Conservation (phyloP, 164 flowering plant genomes). For the Litsea cubeba region DNA sequence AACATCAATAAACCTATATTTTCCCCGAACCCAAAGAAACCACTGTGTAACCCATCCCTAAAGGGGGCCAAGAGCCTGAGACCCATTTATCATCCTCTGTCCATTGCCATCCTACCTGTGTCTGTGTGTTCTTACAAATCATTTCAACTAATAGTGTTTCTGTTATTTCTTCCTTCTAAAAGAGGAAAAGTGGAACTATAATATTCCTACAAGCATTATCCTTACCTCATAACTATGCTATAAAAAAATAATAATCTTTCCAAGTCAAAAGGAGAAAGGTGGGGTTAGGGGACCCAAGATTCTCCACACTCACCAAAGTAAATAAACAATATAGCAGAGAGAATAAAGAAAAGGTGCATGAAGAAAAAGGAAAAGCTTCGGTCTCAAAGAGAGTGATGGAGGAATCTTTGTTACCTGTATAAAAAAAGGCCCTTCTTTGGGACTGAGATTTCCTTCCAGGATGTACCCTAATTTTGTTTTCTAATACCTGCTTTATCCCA, state of each 20-base stretch:
- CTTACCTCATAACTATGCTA: background rate
- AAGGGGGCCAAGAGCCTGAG: too few relatives aligned
- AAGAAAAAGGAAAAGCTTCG: background rate
- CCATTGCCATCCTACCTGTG: too few relatives aligned
- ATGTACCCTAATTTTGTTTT: background rate
- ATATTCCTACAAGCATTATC: background rate
- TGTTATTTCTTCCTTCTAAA: background rate
- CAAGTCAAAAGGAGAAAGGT: slow-evolving; percentile 10
- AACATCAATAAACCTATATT: too few relatives aligned
- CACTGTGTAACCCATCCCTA: too few relatives aligned
- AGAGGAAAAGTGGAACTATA: background rate
- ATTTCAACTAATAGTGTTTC: background rate
- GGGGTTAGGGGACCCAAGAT: slow-evolving; percentile 8
- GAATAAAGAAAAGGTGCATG: slow-evolving; percentile 2
- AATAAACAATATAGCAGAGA: background rate
- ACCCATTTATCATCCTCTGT: too few relatives aligned
- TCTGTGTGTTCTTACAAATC: background rate
- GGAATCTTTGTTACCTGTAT: slow-evolving; percentile 4
- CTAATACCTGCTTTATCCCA: background rate
- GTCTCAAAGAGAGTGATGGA: slow-evolving; percentile 11
- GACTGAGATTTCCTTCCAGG: background rate
- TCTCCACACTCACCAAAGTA: slow-evolving; percentile 9
- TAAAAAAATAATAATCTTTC: background rate
- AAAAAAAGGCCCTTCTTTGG: background rate
- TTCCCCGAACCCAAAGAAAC: too few relatives aligned